Evolutionary conservation across 1,284 basidiomycete species (phyloP), one percentile per base, ranked within the genome.

Genomic region (Laetiporus sulphureus): DNA sequence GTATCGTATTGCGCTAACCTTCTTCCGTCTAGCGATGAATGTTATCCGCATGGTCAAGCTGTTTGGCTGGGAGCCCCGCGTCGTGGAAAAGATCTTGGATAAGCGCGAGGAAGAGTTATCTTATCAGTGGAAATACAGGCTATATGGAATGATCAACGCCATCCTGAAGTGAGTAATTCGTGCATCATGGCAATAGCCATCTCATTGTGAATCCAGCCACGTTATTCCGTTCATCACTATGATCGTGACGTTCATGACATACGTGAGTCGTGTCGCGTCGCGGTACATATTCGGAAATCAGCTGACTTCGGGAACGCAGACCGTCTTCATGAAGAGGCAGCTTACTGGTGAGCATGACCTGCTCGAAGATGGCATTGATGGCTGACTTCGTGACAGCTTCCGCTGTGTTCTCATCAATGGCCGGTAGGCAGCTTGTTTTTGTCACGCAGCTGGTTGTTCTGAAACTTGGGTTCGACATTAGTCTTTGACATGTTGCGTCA

Each of bases 221-320:
- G 42, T 77, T 23, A 75, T 87, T 30, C 83, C 86, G 1, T 63
- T 84, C 2, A 52, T 79, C 27, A 80, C 78, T 4, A 89, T 87
- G 75, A 59, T 80, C 23, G 72, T 72, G n/a, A 84, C 85, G 1
- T 89, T 79, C 54, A 71, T 73, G 4, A 73, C 77, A 31, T 85
- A 75, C 52, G 65, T 66, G 47, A 43, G n/a, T n/a, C n/a, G n/a
- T n/a, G n/a, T n/a, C n/a, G n/a, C n/a, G n/a, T n/a, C n/a, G n/a
- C n/a, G n/a, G 63, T 52, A 21, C 18, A 5, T 39, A 11, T 30
- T 8, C n/a, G 2, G 31, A 7, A 15, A 15, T 32, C 2, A 10
- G 20, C 7, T 33, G 3, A 31, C 20, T 15, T 27, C n/a, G 34
- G 16, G 19, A 23, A 44, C 15, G n/a, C 41, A 74, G 67, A 67